Percentiles rank a stretch among this genome's conserved stretches.
Evolutionary conservation across 495 filamentous ascomycete species (phyloP).

Genomic region (Penicillium egyptiacum): DNA sequence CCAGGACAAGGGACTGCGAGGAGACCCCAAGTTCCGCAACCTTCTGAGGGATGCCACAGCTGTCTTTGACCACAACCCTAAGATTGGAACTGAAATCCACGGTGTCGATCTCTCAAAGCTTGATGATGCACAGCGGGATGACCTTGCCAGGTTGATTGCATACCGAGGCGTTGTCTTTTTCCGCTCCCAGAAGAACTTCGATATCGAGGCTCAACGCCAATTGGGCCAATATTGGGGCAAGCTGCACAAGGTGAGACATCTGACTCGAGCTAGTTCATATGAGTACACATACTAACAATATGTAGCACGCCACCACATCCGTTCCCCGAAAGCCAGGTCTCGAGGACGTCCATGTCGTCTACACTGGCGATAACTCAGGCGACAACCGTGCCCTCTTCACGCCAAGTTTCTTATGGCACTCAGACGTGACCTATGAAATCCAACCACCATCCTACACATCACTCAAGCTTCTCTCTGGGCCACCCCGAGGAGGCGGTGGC

Average conservation of each 20-base stretch:
- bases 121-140: conserved; percentile 68
- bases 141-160: conserved; percentile 70
- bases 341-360: conserved; percentile 71
- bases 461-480: conserved; percentile 66
- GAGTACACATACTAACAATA: conserved; percentile 8
- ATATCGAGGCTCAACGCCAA: conserved; percentile 64
- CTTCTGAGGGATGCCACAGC: conserved; percentile 51
- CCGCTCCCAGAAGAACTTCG: conserved; percentile 63
- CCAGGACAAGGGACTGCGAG: conserved; percentile 53
- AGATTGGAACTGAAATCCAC: conserved; percentile 71
- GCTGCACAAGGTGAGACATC: conserved; percentile 54
- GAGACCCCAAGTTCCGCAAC: conserved; percentile 55
- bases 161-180: conserved; percentile 74
- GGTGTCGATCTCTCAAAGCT: conserved; percentile 68
- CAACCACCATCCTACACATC: conserved; percentile 79
- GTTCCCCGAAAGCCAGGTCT: conserved; percentile 58
- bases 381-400: conserved; percentile 56
- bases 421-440: conserved; percentile 71
- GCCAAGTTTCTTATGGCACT: conserved; percentile 60
- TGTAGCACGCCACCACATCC: conserved; percentile 55
- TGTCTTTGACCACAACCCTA: conserved; percentile 63
- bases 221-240: conserved; percentile 67
- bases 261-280: neutral
- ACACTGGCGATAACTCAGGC: conserved; percentile 59
- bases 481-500: conserved; percentile 66